Percentiles rank a stretch among this genome's conserved stretches.
phyloP scores from a whole-genome alignment of 331 rosid genomes.

The Dryas integrifolia region DNA sequence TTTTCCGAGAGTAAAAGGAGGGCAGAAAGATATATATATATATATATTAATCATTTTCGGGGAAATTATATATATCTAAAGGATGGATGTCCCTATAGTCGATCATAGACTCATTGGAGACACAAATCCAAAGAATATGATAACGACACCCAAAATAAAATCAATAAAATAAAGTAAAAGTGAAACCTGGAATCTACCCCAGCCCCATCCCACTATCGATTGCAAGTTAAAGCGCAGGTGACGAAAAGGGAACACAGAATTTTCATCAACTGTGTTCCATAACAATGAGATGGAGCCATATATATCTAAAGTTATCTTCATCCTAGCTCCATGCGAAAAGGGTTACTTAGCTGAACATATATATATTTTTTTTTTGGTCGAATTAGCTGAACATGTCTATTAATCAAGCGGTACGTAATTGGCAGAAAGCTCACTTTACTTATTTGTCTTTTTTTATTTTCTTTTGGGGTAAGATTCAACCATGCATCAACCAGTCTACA shows the following conservation, averaged over 20 bases:
- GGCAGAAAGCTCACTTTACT: constrained; percentile 6
- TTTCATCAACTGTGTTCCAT: too few relatives aligned
- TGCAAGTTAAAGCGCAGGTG: not conserved
- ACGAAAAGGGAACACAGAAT: not conserved
- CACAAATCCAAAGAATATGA: not conserved
- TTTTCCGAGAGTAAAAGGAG: not conserved
- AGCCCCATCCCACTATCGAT: not conserved
- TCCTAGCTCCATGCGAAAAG: constrained; percentile 7
- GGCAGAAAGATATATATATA: too few relatives aligned
- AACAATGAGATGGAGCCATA: too few relatives aligned
- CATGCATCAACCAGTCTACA: not conserved
- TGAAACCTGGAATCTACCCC: not conserved
- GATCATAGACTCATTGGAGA: not conserved
- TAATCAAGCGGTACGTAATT: not conserved
- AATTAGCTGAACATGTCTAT: not conserved
- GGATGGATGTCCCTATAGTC: not conserved
- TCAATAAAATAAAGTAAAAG: not conserved
- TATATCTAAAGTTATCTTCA: not conserved
- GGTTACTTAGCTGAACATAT: not conserved
- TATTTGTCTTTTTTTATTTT: not conserved
- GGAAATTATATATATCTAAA: not conserved
- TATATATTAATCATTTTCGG: too few relatives aligned
- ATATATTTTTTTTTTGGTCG: too few relatives aligned
- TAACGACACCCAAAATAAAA: too few relatives aligned
- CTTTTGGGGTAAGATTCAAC: constrained; percentile 1